A percentile compares a stretch with the other conserved stretches of the same genome.
Conservation (phyloP, 148 eudicot species). For the Amaranthus hypochondriacus region DNA sequence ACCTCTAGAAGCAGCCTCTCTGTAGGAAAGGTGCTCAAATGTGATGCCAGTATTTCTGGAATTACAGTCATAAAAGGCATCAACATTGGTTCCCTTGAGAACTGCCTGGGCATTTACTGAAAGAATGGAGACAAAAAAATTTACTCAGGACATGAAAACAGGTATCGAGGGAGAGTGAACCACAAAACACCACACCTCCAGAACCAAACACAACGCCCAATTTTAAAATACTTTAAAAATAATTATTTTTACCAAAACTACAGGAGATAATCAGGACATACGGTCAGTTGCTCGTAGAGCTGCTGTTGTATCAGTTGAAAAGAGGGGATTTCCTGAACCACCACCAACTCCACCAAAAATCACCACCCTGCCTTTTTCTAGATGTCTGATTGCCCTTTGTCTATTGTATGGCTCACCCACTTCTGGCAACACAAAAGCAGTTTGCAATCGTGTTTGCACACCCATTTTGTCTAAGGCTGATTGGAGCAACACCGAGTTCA, state of each 20-base stretch:
- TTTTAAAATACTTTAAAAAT: not conserved
- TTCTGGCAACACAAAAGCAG: constrained; percentile 78
- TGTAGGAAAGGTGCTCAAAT: constrained; percentile 81
- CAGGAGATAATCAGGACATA: constrained; percentile 28
- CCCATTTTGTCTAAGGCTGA: constrained; percentile 88
- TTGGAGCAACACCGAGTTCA: constrained; percentile 87
- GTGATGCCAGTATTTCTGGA: constrained; percentile 47
- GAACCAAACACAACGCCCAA: not conserved
- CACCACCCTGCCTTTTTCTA: constrained; percentile 91
- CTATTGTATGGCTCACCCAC: constrained; percentile 83
- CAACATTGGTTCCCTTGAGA: constrained; percentile 74
- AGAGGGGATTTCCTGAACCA: constrained; percentile 85
- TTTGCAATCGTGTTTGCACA: constrained; percentile 80
- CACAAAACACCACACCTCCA: constrained; percentile 4
- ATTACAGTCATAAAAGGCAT: constrained; percentile 63
- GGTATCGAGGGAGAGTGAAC: not conserved
- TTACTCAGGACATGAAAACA: not conserved
- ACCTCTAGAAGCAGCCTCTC: constrained; percentile 77
- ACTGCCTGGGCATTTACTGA: constrained; percentile 94
- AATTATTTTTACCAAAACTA: not conserved
- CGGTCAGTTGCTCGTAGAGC: constrained; percentile 96
- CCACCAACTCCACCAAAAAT: constrained; percentile 97
- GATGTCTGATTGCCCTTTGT: constrained; percentile 80
- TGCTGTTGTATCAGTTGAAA: constrained; percentile 95
- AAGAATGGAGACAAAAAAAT: constrained; percentile 5